Base-by-base conservation (phyloP, 495 filamentous ascomycete genomes). In the Melanomma pulvis-pyrius region DNA sequence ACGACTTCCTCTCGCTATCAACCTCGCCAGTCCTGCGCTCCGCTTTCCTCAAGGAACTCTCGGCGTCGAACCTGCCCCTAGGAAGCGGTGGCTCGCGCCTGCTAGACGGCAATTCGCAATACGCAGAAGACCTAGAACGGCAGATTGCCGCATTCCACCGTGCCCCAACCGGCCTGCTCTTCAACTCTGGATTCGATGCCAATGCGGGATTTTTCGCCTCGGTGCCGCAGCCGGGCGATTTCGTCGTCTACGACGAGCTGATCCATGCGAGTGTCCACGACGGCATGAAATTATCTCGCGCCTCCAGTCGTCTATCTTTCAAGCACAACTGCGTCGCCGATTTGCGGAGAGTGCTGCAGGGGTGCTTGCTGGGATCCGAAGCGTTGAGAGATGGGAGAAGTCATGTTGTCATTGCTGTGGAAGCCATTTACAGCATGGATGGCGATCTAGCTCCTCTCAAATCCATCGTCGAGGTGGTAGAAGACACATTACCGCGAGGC, bases 381-480 rank as follows among this genome's bases (percentile, higher is more conserved):
- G 0, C 28, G 71, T n/a, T 83, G 15, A 54, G 25, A 32, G 69
- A 64, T 15, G 80, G 83, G 1, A 68, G 72, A 41, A 67, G 69
- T 24, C 85, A 82, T 68, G 77, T 88, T 7, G 87, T 93, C 68
- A 79, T 93, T 22, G 86, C 86, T 0, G 79, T 92, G 0, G 91
- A 94, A 71, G 82, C 83, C 1, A 76, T 92, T n/a, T 94, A 94
- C 73, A 91, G 87, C 59, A 94, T 94, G 91, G 90, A 93, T 72
- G 91, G 91, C 0, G 90, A 92, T 74, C 70, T 90, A 9, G 84
- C 83, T 11, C 89, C 88, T 0, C 76, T 94, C 17, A 68, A 73
- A 17, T 79, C 86, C 24, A 82, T 92, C 36, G 78, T 89, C 1
- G 69, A 77, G 7, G 69, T 82, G 0, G 83, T 88, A 0, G 82